Evolutionary conservation across 1,284 basidiomycete species (phyloP), one percentile per base, ranked within the genome.

Genomic region (Mixia osmundae): DNA sequence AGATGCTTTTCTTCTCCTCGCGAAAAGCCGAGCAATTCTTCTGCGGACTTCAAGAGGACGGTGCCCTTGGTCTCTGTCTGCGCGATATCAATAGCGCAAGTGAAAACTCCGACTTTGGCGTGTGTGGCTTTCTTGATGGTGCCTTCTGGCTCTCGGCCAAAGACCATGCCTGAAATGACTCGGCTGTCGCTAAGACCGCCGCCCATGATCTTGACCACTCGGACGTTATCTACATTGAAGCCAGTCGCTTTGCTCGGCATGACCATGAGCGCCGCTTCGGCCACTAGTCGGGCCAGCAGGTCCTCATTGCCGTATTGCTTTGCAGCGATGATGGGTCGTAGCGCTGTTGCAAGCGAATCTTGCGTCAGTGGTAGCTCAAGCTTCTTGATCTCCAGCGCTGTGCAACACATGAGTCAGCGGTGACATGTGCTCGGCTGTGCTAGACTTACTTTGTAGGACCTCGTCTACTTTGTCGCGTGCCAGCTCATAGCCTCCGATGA

Each of bases 11-110:
- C 91, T 59, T 99, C 91, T 24, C 85, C 91, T 16, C 70, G 66
- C 3, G 85, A 82, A 54, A 97, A 99, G 61, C 89, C 83, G 45
- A 91, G 67, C 68, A 97, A 77, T 57, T 99, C 89, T 40, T 91
- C 75, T 4, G 87, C 83, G 57, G 72, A 95, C 58, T 89, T 83
- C 50, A 99, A 68, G 32, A 99, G 66, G 2, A 97, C 91, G 2
- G 91, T 99, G 33, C 91, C 91, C 60, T 99, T 99, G 16, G 91
- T 99, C 61, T 99, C 91, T 16, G 91, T 95, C 59, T 97, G 91
- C 11, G 82, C 69, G 41, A 83, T 71, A 56, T 95, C 89, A 42
- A 95, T 66, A 2, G 77, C 78, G 45, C 72, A 82, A 0, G 87
- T 95, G 62, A 76, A 95, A 39, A 95, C 78, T 5, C 78, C 87